A percentile compares a stretch with the other conserved stretches of the same genome.
phyloP scores from a whole-genome alignment of 768 basidiomycete species.

The Hygrophorus pudorinus region DNA sequence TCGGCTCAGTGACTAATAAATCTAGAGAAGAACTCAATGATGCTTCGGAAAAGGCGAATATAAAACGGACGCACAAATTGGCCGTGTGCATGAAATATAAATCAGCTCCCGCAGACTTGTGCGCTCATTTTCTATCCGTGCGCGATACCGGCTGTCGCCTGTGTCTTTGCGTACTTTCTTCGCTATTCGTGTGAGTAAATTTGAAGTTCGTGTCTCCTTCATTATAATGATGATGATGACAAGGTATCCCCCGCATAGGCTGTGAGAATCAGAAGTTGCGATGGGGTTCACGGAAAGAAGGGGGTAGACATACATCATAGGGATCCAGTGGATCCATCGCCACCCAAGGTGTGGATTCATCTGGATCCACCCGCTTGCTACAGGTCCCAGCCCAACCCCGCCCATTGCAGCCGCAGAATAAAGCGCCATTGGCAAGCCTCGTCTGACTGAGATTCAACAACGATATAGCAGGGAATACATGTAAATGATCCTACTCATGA shows the following conservation, averaged over 20 bases:
- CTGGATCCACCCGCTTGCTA: constrained; percentile 60
- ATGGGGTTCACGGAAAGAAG: constrained; percentile 10
- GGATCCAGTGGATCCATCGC: constrained; percentile 84
- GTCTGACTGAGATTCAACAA: constrained; percentile 22
- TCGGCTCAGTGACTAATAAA: constrained; percentile 61
- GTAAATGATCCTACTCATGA: constrained; percentile 6
- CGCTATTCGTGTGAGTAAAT: constrained; percentile 61
- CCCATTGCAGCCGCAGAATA: constrained; percentile 55
- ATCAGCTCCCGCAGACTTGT: constrained; percentile 48
- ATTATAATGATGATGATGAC: constrained; percentile 43
- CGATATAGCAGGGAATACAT: not conserved
- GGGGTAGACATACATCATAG: constrained; percentile 40
- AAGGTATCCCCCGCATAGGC: constrained; percentile 30
- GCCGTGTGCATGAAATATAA: constrained; percentile 60
- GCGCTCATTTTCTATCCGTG: constrained; percentile 55
- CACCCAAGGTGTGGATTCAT: constrained; percentile 47
- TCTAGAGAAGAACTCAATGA: constrained; percentile 27
- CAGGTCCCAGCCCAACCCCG: constrained; percentile 54
- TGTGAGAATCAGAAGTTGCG: not conserved
- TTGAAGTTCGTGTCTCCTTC: constrained; percentile 63
- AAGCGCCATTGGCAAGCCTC: constrained; percentile 69
- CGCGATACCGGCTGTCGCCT: constrained; percentile 51
- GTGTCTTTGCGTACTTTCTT: constrained; percentile 52
- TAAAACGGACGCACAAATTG: constrained; percentile 44
- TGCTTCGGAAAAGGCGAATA: not conserved